phyloP scores from a whole-genome alignment of 2,329 filamentous ascomycete species.

The Curvularia spicifera region DNA sequence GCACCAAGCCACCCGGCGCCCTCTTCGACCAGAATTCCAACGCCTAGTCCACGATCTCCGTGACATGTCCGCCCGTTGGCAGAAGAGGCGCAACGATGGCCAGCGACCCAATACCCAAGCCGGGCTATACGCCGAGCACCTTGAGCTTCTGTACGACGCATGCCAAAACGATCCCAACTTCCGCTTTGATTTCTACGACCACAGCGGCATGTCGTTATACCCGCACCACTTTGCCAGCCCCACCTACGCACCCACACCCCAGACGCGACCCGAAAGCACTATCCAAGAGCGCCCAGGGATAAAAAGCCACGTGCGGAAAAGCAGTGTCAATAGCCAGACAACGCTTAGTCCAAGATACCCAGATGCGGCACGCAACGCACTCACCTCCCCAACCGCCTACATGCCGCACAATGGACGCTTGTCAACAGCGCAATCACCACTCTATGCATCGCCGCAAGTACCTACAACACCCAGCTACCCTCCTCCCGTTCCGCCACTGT shows the following conservation, averaged over 20 bases:
- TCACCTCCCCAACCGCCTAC: slow-evolving; percentile 11
- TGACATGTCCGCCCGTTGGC: slow-evolving; percentile 42
- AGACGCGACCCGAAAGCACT: slow-evolving; percentile 18
- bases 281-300: slow-evolving; percentile 7
- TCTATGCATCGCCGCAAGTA: slow-evolving; percentile 9
- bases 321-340: slow-evolving; percentile 25
- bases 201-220: slow-evolving; percentile 32
- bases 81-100: background rate
- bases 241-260: slow-evolving; percentile 24
- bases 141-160: slow-evolving; percentile 30
- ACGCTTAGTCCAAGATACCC: slow-evolving; percentile 20
- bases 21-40: slow-evolving; percentile 36
- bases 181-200: slow-evolving; percentile 42
- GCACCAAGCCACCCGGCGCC: slow-evolving; percentile 25
- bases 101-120: slow-evolving; percentile 28
- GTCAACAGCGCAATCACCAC: background rate
- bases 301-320: slow-evolving; percentile 14
- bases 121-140: slow-evolving; percentile 35
- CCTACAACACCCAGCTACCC: slow-evolving; percentile 1
- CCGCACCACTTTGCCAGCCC: slow-evolving; percentile 28
- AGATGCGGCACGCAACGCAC: slow-evolving; percentile 5
- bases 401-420: slow-evolving; percentile 9
- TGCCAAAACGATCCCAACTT: slow-evolving; percentile 31
- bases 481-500: slow-evolving; percentile 7
- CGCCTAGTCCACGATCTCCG: slow-evolving; percentile 32